A percentile compares a stretch with the other conserved stretches of the same genome.
phyloP scores from a whole-genome alignment of 179 eudicot genomes.

The Beta macrorhiza region DNA sequence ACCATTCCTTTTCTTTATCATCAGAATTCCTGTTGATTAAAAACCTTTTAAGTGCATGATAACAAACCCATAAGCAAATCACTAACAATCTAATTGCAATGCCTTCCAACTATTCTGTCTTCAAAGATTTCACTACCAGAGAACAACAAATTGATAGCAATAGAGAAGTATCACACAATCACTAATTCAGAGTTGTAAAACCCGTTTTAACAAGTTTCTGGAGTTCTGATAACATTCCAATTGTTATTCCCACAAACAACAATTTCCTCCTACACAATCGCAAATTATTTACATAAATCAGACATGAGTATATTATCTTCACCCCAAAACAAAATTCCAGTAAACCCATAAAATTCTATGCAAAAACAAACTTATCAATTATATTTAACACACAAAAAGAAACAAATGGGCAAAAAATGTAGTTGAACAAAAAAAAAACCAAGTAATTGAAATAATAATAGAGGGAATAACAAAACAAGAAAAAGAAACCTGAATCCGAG shows the following conservation, averaged over 20 bases:
- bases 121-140: background rate
- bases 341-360: background rate
- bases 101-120: background rate
- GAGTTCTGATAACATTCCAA: background rate
- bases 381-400: background rate
- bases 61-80: background rate
- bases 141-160: background rate
- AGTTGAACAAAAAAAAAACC: background rate
- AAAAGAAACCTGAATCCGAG: conserved; percentile 52
- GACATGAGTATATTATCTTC: too few species aligned
- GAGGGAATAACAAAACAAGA: background rate
- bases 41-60: background rate
- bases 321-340: background rate
- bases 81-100: background rate
- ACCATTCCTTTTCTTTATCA: conserved; percentile 54
- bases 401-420: background rate
- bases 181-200: too few species aligned
- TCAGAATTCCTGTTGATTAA: conserved; percentile 38
- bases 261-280: too few species aligned
- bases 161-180: background rate
- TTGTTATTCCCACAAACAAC: background rate
- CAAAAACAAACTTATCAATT: background rate
- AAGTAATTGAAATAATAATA: background rate
- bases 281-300: background rate
- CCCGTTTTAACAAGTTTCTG: too few species aligned